These are phyloP conservation scores for Talaromyces amestolkiae DNA, from an alignment of 2,329 filamentous ascomycete genomes.

Conservation along the genomic window DNA sequence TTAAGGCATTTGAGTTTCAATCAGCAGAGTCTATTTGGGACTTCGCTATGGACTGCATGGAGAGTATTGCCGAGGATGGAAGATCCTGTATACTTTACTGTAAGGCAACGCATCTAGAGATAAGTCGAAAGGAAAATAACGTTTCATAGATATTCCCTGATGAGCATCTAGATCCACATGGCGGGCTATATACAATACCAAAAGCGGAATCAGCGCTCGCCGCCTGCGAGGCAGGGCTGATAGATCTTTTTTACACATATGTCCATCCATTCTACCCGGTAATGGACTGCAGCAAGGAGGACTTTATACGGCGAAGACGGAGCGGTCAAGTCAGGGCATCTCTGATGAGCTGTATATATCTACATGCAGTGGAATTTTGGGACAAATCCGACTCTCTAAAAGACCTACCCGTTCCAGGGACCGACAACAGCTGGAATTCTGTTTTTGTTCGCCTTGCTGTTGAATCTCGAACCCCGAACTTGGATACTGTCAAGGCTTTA, in stretches of 20 bases:
- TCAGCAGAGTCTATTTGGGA: background rate
- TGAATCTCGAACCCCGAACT: too few relatives aligned
- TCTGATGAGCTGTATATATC: background rate
- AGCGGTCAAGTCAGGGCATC: background rate
- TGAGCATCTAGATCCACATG: background rate
- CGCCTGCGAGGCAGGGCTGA: background rate
- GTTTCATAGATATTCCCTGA: background rate
- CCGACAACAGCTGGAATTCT: background rate
- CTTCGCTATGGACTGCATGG: background rate
- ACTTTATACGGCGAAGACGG: background rate
- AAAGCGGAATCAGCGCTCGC: background rate
- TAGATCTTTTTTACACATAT: background rate
- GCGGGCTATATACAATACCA: background rate
- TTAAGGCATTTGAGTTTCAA: background rate
- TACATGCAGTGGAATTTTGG: background rate
- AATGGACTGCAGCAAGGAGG: background rate
- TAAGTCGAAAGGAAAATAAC: too few relatives aligned
- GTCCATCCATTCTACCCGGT: background rate
- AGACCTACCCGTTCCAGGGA: background rate
- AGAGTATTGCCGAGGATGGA: background rate
- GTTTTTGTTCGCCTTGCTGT: too few relatives aligned
- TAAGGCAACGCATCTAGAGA: background rate
- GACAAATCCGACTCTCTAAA: background rate
- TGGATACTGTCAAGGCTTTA: too few relatives aligned
- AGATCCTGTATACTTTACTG: background rate